Evolutionary conservation across 805 yeast genomes (phyloP).

Genomic region (Zygotorulaspora sp.): DNA sequence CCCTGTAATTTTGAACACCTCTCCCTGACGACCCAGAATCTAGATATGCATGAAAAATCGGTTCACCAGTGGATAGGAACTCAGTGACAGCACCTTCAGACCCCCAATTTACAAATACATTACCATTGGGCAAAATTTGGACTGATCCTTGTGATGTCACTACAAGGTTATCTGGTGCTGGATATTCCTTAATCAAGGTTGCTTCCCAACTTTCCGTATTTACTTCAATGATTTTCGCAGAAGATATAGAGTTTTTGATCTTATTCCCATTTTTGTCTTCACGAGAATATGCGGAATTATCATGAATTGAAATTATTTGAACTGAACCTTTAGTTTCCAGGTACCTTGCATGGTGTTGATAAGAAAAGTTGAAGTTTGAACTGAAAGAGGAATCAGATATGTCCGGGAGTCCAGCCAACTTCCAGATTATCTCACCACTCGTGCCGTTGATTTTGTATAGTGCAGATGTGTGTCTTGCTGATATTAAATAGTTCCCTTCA

Average conservation of each 20-base stretch:
- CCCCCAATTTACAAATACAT: constrained; percentile 39
- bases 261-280: constrained; percentile 32
- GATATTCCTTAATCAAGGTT: constrained; percentile 25
- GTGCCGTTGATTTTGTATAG: constrained; percentile 36
- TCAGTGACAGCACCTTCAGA: constrained; percentile 40
- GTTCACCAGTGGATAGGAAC: constrained; percentile 28
- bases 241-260: constrained; percentile 27
- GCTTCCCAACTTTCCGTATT: constrained; percentile 31
- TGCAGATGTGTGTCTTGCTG: constrained; percentile 37
- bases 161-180: constrained; percentile 27
- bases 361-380: constrained; percentile 32
- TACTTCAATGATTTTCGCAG: constrained; percentile 37
- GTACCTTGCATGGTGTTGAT: constrained; percentile 38
- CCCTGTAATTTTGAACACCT: constrained; percentile 36
- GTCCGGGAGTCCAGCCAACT: constrained; percentile 18
- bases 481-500: constrained; percentile 34
- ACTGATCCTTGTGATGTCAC: constrained; percentile 20
- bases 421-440: constrained; percentile 38
- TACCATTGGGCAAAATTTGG: constrained; percentile 35
- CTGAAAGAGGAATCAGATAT: constrained; percentile 22
- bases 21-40: constrained; percentile 33
- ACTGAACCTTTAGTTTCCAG: constrained; percentile 11
- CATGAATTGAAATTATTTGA: constrained; percentile 37
- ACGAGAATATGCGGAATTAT: constrained; percentile 38
- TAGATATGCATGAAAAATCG: constrained; percentile 34